These are phyloP conservation scores for Clarkia xantiana DNA, from an alignment of 345 rosid genomes.

Conservation along the genomic window DNA sequence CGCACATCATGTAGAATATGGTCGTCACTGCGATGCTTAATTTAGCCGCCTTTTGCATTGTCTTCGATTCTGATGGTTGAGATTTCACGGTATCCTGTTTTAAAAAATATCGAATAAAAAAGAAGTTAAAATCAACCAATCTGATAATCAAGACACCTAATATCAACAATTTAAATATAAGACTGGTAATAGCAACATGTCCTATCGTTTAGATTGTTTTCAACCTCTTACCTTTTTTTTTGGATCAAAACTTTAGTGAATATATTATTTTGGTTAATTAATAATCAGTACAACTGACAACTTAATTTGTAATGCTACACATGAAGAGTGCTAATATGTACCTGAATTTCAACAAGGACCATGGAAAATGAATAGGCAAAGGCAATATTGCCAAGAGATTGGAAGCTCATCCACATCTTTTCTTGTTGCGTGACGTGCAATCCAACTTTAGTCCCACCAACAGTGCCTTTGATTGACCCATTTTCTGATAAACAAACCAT, in stretches of 20 bases:
- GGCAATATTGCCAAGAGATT: constrained; percentile 35
- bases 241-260: no score
- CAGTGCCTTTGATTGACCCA: constrained; percentile 19
- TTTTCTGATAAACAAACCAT: constrained; percentile 8
- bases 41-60: constrained; percentile 32
- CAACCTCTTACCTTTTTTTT: no score
- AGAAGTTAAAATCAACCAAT: no score
- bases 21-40: constrained; percentile 24
- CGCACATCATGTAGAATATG: constrained; percentile 41
- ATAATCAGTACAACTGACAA: no score
- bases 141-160: no score
- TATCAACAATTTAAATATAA: no score
- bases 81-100: constrained; percentile 36
- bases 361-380: constrained; percentile 33
- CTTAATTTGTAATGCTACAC: no score
- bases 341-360: constrained; percentile 34
- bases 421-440: constrained; percentile 13
- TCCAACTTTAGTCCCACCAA: constrained; percentile 25
- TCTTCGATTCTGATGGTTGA: constrained; percentile 30
- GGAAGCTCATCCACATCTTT: constrained; percentile 31
- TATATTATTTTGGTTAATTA: no score
- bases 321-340: no score
- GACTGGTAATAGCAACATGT: no score
- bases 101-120: no score
- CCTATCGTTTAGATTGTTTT: no score